Evolutionary conservation across 2,329 filamentous ascomycete species (phyloP).

Genomic region (Sclerotinia spermophila): DNA sequence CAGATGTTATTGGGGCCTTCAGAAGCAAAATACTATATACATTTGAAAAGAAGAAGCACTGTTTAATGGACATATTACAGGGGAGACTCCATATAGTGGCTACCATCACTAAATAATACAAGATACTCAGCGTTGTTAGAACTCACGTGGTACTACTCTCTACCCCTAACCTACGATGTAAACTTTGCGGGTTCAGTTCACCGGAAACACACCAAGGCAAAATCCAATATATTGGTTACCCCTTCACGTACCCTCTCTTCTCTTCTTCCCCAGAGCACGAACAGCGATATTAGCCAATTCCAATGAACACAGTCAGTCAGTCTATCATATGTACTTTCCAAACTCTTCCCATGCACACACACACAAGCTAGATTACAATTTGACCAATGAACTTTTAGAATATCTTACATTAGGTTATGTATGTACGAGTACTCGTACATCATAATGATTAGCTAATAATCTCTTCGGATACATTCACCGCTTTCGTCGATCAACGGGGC

Average conservation of each 20-base stretch:
- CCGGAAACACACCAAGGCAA: neutral
- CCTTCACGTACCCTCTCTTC: no score
- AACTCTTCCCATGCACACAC: no score
- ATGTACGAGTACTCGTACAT: neutral
- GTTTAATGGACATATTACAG: neutral
- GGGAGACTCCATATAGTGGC: neutral
- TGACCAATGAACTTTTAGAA: neutral
- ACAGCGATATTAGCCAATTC: neutral
- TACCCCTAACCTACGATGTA: neutral
- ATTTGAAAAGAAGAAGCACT: neutral
- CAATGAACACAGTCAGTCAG: neutral
- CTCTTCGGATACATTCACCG: constrained; percentile 1
- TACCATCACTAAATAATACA: neutral
- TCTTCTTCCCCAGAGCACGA: neutral
- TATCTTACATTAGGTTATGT: neutral
- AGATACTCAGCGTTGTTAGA: neutral
- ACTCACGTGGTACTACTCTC: neutral
- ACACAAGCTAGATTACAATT: neutral
- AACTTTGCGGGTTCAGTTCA: neutral
- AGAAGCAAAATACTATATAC: neutral
- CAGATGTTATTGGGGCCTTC: neutral
- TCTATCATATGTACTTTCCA: neutral
- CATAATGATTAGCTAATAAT: neutral
- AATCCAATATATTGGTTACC: no score
- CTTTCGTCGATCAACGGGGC: constrained; percentile 7